Evolutionary conservation across 305 asterid species (phyloP).

Genomic region (Fraxinus sp.): DNA sequence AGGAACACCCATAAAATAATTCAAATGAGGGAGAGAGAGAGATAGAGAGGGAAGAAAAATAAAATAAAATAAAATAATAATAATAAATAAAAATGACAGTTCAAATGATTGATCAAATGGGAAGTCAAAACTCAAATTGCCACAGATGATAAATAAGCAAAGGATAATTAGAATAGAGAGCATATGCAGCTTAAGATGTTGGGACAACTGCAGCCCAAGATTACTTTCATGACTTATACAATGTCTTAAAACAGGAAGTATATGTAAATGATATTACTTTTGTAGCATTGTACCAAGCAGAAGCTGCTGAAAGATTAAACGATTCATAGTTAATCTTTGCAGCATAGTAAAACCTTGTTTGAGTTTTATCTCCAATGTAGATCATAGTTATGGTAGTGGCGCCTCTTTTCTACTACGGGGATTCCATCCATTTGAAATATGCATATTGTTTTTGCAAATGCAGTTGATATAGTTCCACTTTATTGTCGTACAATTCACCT

Average conservation of each 20-base stretch:
- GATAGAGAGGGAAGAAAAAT: no score
- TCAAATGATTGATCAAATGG: neutral
- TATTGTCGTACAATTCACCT: neutral
- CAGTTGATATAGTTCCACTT: neutral
- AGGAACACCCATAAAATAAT: no score
- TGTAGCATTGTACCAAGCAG: slow-evolving; percentile 32
- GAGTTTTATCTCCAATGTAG: neutral
- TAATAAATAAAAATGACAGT: no score
- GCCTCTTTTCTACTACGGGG: neutral
- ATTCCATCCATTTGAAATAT: neutral
- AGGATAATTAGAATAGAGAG: slow-evolving; percentile 2
- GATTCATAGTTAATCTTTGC: neutral
- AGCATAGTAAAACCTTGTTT: neutral
- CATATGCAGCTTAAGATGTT: neutral
- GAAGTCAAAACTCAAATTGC: neutral
- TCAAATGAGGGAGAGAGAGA: no score
- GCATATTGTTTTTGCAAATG: neutral
- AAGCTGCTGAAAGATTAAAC: neutral
- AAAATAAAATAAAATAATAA: no score
- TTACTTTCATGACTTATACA: neutral
- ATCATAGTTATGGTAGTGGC: neutral
- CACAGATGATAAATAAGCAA: neutral
- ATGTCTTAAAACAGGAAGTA: neutral
- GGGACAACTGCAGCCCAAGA: neutral
- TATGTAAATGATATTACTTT: neutral